Percentiles rank a stretch among this genome's conserved stretches.
These are phyloP conservation scores for Komagataella pastoris DNA, from an alignment of 805 yeast species.

Conservation along the genomic window DNA sequence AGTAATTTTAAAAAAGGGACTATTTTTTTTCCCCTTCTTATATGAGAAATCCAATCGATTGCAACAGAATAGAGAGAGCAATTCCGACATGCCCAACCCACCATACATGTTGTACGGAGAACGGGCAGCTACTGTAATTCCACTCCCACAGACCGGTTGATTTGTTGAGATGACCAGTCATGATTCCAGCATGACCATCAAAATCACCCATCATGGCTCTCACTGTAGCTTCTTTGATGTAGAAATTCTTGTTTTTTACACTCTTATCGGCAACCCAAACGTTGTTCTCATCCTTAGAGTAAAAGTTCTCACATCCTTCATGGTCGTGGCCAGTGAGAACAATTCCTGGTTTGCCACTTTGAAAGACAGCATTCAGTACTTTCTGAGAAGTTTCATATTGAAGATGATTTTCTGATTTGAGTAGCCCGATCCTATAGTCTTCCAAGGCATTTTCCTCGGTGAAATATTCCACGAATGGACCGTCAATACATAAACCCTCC, in stretches of 20 bases:
- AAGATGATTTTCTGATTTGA: conserved; percentile 81
- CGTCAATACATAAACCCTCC: conserved; percentile 78
- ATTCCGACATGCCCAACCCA: conserved; percentile 67
- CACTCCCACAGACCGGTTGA: conserved; percentile 42
- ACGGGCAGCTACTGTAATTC: conserved; percentile 63
- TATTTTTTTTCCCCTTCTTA: neutral
- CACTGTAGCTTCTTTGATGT: conserved; percentile 69
- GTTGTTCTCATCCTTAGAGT: conserved; percentile 28
- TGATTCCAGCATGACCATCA: conserved; percentile 77
- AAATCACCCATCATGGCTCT: conserved; percentile 95
- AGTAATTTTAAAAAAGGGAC: neutral
- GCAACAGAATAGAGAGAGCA: conserved; percentile 24
- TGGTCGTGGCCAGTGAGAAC: conserved; percentile 94
- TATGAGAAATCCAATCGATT: conserved; percentile 13
- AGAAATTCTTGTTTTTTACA: conserved; percentile 14
- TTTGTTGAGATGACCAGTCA: conserved; percentile 57
- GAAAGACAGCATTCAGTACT: conserved; percentile 62
- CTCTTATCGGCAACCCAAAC: conserved; percentile 50
- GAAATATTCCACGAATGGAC: conserved; percentile 59
- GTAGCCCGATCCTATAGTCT: conserved; percentile 54
- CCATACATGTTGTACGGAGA: conserved; percentile 86
- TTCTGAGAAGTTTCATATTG: conserved; percentile 50
- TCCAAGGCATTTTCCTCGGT: conserved; percentile 38
- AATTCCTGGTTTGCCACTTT: conserved; percentile 55
- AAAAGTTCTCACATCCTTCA: conserved; percentile 75